Evolutionary conservation across 805 yeast genomes (phyloP).

Genomic region (Lachancea mirantina): DNA sequence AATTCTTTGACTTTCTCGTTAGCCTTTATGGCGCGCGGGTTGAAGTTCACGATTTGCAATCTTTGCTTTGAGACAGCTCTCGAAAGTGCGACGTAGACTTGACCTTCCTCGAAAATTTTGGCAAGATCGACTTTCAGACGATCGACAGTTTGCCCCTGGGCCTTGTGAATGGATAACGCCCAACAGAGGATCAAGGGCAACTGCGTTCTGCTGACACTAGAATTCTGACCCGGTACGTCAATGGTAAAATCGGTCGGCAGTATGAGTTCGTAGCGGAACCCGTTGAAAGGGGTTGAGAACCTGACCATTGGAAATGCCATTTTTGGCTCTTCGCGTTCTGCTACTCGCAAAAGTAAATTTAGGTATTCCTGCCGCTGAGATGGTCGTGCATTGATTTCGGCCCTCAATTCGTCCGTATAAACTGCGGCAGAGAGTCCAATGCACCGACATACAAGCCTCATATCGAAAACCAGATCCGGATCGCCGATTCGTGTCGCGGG

Average conservation of each 20-base stretch:
- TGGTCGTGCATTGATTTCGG: conserved; percentile 22
- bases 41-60: conserved; percentile 60
- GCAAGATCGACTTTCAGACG: conserved; percentile 62
- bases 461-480: conserved; percentile 25
- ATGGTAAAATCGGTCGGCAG: conserved; percentile 35
- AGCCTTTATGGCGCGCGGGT: conserved; percentile 49
- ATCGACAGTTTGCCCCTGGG: conserved; percentile 78
- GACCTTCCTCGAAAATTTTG: conserved; percentile 71
- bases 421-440: conserved; percentile 17
- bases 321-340: conserved; percentile 15
- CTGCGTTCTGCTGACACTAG: conserved; percentile 42
- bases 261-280: conserved; percentile 30
- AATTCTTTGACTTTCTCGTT: conserved; percentile 55
- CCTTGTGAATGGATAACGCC: conserved; percentile 79
- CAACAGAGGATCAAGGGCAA: conserved; percentile 68
- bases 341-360: conserved; percentile 15
- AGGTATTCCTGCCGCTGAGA: conserved; percentile 11
- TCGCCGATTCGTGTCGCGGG: conserved; percentile 15
- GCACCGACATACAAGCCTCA: conserved; percentile 31
- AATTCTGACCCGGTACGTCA: conserved; percentile 29
- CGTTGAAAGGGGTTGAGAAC: conserved; percentile 22
- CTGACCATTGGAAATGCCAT: conserved; percentile 29
- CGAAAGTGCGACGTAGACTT: conserved; percentile 75
- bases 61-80: conserved; percentile 65
- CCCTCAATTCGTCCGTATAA: conserved; percentile 24